phyloP scores from a whole-genome alignment of 768 basidiomycete species.

The Inosperma sp. region DNA sequence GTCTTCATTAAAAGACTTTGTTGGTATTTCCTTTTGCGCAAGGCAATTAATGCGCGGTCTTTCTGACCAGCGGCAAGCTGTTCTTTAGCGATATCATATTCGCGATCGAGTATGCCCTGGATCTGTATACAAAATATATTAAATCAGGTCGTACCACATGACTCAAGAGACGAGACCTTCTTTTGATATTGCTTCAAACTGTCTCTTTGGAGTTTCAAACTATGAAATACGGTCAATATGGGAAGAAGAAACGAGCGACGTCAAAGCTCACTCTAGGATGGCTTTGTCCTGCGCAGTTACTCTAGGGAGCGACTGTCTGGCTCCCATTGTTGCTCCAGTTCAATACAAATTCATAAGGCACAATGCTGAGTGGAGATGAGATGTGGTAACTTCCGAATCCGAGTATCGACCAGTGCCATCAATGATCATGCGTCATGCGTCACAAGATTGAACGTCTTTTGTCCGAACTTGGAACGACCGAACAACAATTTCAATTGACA shows the following conservation, averaged over 20 bases:
- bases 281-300: conserved; percentile 92
- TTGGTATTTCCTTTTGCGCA: conserved; percentile 92
- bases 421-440: no score
- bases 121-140: conserved; percentile 50
- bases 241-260: conserved; percentile 10
- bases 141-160: not conserved
- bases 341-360: no score
- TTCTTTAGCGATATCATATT: conserved; percentile 82
- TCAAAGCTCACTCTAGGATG: conserved; percentile 78
- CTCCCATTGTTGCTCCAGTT: conserved; percentile 48
- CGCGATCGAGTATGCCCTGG: conserved; percentile 78
- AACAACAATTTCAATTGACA: no score
- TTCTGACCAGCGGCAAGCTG: conserved; percentile 80
- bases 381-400: no score
- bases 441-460: no score
- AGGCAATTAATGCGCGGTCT: conserved; percentile 80
- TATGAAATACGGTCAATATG: conserved; percentile 29
- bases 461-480: no score
- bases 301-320: conserved; percentile 73
- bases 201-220: conserved; percentile 94
- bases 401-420: no score
- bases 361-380: no score
- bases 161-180: conserved; percentile 66
- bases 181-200: conserved; percentile 95
- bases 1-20: conserved; percentile 84